Base-by-base conservation (phyloP, 805 yeast genomes). In the Saccharomycopsis olivae region DNA sequence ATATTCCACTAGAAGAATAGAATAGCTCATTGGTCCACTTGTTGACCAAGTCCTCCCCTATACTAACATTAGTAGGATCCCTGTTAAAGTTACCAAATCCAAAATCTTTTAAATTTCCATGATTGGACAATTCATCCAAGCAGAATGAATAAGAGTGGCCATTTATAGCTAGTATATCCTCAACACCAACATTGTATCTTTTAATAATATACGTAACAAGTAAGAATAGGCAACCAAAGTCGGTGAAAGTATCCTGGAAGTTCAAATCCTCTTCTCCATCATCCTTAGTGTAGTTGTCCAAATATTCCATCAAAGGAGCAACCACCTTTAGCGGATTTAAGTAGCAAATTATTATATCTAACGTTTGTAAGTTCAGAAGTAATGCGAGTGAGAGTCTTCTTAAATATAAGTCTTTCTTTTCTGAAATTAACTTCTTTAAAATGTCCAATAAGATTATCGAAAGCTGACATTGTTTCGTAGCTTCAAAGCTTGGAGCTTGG, bases 1-100 rank as follows among this genome's bases (percentile, higher is more conserved):
- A 78, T 28, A 88, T 73, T 3, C 96, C 95, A 29, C 78, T 79
- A 24, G 83, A 70, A 3, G 47, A 76, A 46, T 85, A 88, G 58
- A 83, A 87, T 30, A 89, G 57, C 1, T 92, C 88, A 20, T 70
- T 61, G 34, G 82, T 71, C 97, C 97, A 89, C 18, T 74, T 80
- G 33, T 73, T 71, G 14, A 78, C 58, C 8, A 61, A 48, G 31
- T 58, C 58, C 16, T 29, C 19, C 19, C 35, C 39, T 8, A 35
- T 21, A 10, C 24, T 30, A 13, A 21, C 13, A 14, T 37, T 38
- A 15, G 19, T 15, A 4, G 16, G 13, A 20, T 9, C 9, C 11
- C 4, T 9, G 5, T 3, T 11, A 3, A 17, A 11, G 21, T 18
- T 17, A 8, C 29, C 40, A 10, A 15, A 14, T 11, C 35, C 40